phyloP scores from a whole-genome alignment of 2,329 filamentous ascomycete genomes.

The Penicillium concentricum region DNA sequence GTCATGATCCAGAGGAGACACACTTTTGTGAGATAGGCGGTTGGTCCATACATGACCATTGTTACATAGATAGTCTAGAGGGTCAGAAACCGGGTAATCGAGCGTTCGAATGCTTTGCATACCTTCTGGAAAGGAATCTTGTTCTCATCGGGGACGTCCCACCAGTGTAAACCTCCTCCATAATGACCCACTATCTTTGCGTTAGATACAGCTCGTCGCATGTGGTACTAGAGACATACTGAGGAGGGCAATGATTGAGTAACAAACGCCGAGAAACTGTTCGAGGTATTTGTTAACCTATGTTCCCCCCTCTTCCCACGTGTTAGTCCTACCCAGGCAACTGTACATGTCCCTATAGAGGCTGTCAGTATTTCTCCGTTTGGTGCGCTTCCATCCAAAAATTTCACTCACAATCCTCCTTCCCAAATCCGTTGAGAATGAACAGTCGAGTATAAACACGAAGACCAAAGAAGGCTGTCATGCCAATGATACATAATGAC shows the following conservation, averaged over 20 bases:
- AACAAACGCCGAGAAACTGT: conserved; percentile 24
- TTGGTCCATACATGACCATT: conserved; percentile 49
- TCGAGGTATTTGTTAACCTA: background rate
- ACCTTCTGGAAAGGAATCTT: conserved; percentile 40
- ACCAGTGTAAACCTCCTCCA: conserved; percentile 39
- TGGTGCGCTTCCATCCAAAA: background rate
- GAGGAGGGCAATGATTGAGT: conserved; percentile 25
- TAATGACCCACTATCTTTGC: conserved; percentile 28
- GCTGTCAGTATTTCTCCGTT: background rate
- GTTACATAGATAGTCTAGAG: conserved; percentile 43
- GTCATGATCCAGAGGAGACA: conserved; percentile 48
- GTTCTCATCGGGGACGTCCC: conserved; percentile 32
- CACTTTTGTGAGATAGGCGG: conserved; percentile 45
- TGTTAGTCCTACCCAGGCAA: conserved; percentile 9
- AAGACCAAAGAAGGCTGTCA: conserved; percentile 26
- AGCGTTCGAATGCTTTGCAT: background rate
- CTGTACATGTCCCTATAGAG: conserved; percentile 17
- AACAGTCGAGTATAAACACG: conserved; percentile 26
- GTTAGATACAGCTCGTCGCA: conserved; percentile 4
- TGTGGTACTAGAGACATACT: conserved; percentile 17
- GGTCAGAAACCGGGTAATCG: background rate
- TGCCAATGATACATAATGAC: conserved; percentile 27
- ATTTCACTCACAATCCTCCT: conserved; percentile 28
- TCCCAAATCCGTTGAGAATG: conserved; percentile 23
- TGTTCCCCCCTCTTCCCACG: background rate